phyloP scores from a whole-genome alignment of 73 alveolate genomes.

The Tetrahymena elliotti region DNA sequence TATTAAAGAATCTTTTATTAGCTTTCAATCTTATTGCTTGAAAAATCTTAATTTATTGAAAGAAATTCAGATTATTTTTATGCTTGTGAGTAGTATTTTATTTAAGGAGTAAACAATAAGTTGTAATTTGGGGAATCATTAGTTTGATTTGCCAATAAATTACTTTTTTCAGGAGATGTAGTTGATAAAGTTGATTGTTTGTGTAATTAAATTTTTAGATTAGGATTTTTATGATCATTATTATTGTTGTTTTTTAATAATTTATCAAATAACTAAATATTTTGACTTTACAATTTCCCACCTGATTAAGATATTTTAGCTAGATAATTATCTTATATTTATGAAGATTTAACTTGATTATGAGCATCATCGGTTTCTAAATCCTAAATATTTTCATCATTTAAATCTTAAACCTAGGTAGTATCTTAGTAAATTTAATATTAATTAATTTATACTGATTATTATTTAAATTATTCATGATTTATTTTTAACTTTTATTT shows the following conservation, averaged over 20 bases:
- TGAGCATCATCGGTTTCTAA: neutral
- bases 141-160: neutral
- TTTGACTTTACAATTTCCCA: no score
- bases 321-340: neutral
- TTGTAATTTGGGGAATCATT: neutral
- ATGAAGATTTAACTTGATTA: neutral
- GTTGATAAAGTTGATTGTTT: neutral
- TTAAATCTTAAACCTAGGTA: neutral
- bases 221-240: no score
- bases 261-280: no score
- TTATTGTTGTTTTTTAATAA: no score
- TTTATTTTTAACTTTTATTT: no score
- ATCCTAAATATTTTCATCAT: neutral
- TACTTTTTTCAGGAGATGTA: neutral
- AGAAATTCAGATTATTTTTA: neutral
- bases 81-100: no score
- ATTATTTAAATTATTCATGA: neutral
- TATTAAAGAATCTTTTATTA: no score
- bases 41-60: neutral
- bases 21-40: neutral
- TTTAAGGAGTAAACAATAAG: neutral
- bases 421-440: neutral
- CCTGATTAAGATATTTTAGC: neutral
- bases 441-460: neutral
- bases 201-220: neutral